Conservation (phyloP, 2,329 filamentous ascomycete genomes). For the Hortaea werneckii region DNA sequence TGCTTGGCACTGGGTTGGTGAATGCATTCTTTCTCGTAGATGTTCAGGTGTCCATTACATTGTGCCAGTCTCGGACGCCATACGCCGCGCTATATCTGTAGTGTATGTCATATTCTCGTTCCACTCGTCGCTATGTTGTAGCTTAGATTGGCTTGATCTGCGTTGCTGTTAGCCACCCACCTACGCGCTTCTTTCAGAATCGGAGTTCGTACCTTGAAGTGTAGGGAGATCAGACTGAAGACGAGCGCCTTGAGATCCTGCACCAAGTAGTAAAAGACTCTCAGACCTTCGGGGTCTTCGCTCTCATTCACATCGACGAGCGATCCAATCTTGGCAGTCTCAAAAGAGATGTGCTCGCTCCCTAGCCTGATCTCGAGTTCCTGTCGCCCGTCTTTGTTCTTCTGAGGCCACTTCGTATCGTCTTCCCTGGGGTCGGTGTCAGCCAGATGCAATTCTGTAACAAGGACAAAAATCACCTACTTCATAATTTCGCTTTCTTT, state of each 20-base stretch:
- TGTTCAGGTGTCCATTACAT: no score
- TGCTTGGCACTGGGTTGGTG: no score
- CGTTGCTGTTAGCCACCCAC: no score
- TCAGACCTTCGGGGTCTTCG: constrained; percentile 84
- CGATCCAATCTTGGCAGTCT: constrained; percentile 98
- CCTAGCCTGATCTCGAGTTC: constrained; percentile 91
- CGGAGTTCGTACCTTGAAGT: constrained; percentile 97
- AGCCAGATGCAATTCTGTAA: no score
- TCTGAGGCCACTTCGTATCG: constrained; percentile 95
- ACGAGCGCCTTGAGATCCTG: constrained; percentile 95
- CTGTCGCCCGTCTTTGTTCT: constrained; percentile 97
- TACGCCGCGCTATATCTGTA: constrained; percentile 1
- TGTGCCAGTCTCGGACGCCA: no score
- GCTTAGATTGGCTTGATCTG: constrained; percentile 8
- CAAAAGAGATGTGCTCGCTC: constrained; percentile 94
- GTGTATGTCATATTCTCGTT: neutral
- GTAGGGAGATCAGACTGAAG: constrained; percentile 88
- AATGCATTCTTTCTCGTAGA: no score
- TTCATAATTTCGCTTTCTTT: constrained; percentile 96
- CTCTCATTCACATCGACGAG: constrained; percentile 95
- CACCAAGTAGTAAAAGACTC: constrained; percentile 97
- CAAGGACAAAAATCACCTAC: no score
- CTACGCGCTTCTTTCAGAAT: no score
- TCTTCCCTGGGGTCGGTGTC: constrained; percentile 59
- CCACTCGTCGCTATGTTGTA: neutral